phyloP scores from a whole-genome alignment of 139 green algal genomes.

The Ulvella scutata region DNA sequence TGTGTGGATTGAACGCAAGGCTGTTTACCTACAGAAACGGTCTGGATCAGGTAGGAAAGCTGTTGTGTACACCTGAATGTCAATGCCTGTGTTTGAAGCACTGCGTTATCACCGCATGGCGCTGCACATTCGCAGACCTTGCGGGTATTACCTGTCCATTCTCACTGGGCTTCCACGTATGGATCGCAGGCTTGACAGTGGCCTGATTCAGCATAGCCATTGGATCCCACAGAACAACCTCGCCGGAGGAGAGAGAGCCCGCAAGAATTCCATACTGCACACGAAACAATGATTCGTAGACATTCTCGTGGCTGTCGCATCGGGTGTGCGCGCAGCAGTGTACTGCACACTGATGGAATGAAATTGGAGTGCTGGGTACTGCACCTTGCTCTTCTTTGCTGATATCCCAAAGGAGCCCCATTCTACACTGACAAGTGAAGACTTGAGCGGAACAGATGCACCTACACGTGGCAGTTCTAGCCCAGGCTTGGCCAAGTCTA shows the following conservation, averaged over 20 bases:
- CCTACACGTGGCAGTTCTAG: neutral
- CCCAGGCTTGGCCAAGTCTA: neutral
- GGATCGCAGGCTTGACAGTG: constrained; percentile 20
- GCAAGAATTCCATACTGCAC: constrained; percentile 79
- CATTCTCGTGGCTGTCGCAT: too few relatives aligned
- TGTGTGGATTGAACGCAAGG: constrained; percentile 87
- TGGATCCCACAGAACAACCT: constrained; percentile 83
- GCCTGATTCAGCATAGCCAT: constrained; percentile 40
- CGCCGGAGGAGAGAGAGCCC: constrained; percentile 81
- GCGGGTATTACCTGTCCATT: constrained; percentile 24
- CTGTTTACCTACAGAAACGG: constrained; percentile 45
- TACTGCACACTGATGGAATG: too few relatives aligned
- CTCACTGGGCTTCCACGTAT: constrained; percentile 72
- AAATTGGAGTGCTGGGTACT: too few relatives aligned
- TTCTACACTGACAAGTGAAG: neutral
- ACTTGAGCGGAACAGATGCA: neutral
- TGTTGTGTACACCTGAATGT: neutral
- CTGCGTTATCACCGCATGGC: neutral
- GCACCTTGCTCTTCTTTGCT: neutral
- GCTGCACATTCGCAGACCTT: neutral
- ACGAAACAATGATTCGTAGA: too few relatives aligned
- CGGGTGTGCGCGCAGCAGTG: too few relatives aligned
- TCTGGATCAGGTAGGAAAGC: neutral
- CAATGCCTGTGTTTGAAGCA: neutral
- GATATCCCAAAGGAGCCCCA: neutral